Base-by-base conservation (phyloP, 495 filamentous ascomycete species). In the Bathelium albidoporum region DNA sequence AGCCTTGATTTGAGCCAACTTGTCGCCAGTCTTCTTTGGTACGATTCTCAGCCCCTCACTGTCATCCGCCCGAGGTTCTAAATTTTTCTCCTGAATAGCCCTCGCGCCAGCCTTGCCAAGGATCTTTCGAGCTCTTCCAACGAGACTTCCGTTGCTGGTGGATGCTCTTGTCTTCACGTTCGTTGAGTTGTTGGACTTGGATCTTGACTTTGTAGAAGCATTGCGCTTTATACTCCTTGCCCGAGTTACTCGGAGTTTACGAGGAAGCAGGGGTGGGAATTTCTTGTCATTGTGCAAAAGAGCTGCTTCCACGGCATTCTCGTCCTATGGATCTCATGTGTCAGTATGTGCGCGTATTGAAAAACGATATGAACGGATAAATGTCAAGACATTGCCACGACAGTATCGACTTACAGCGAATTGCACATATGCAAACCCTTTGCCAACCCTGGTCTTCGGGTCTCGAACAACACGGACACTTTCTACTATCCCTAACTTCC, bases 401-500 rank as follows among this genome's bases (percentile, higher is more conserved):
- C n/a, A n/a, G 34, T 58, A 62, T 28, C 3, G 62, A 72, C 75
- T 71, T 65, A 85, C 85, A 71, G 83, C 78, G 74, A 97, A 99
- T 69, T 99, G 95, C 36, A 99, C 91, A 69, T 99, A 99, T 24
- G 95, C 95, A 73, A 99, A 90, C 16, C 95, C 95, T 74, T 99
- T 97, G 55, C 94, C 91, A 55, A 99, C 90, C 36, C 95, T 83
- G 24, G 95, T 97, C 58, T 85, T 85, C 52, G 87, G 77, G 68
- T 99, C 95, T 62, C 95, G 84, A 32, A 96, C 82, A n/a, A 99
- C 89, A 12, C 95, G 87, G 36, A 97, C 95, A 69, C 86, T 93
- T 76, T 99, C 93, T 14, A 99, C 85, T 58, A 81, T 87, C 61
- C 95, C 91, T 62, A 83, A 87, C 58, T 84, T 84, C 28, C 79